These are phyloP conservation scores for Cyanidiococcus yangmingshanensis DNA, from an alignment of 23 red algal species.

Conservation along the genomic window DNA sequence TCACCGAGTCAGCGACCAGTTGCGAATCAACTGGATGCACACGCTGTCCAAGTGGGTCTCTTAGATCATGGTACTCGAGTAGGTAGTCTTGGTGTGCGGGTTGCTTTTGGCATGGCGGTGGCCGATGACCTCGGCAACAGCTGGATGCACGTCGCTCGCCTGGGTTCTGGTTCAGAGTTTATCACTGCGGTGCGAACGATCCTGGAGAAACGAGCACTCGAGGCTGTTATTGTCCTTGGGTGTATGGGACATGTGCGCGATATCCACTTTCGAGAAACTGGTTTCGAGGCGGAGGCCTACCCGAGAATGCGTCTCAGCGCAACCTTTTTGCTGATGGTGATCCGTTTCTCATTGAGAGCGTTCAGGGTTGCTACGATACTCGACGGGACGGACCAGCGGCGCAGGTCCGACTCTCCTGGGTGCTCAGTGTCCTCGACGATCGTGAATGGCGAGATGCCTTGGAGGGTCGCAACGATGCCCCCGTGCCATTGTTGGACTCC, in stretches of 20 bases:
- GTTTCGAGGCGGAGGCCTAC: neutral
- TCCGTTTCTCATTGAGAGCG: neutral
- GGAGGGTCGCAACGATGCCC: neutral
- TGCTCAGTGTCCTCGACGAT: neutral
- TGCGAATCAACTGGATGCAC: neutral
- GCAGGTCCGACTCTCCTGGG: neutral
- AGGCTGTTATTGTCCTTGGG: neutral
- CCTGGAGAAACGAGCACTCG: neutral
- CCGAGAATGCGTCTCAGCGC: neutral
- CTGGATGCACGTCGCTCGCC: neutral
- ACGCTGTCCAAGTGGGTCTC: neutral
- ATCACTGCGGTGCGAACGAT: neutral
- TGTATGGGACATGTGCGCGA: neutral
- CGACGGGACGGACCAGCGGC: neutral
- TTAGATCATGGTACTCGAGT: neutral
- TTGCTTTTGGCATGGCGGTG: neutral
- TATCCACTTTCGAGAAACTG: neutral
- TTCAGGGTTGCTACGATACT: neutral
- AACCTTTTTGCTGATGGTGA: neutral
- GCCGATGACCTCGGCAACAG: neutral
- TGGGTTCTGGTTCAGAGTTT: neutral
- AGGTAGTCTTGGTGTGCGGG: neutral
- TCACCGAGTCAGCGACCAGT: neutral
- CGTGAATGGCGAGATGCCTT: neutral
- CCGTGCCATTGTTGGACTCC: neutral